A percentile compares a stretch with the other conserved stretches of the same genome.
phyloP scores from a whole-genome alignment of 177 flowering plant species.

The Vitis hybrid region DNA sequence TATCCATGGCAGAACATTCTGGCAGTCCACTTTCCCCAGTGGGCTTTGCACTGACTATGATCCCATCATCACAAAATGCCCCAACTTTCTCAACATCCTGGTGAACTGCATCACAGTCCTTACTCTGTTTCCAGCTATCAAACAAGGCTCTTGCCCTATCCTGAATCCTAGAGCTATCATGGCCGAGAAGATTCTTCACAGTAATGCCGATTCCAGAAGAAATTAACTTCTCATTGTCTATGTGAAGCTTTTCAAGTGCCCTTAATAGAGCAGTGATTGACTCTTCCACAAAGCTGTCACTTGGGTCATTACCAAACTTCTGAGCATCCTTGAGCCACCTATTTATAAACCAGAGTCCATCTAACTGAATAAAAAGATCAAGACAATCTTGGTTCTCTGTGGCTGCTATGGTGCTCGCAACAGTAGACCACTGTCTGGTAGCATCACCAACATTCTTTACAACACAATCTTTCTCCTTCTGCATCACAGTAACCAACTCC shows the following conservation, averaged over 20 bases:
- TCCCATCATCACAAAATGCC: slow-evolving; percentile 12
- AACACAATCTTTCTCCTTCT: slow-evolving; percentile 47
- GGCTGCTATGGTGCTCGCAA: slow-evolving; percentile 72
- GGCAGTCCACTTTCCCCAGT: slow-evolving; percentile 22
- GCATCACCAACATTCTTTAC: slow-evolving; percentile 63
- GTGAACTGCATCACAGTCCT: slow-evolving; percentile 15
- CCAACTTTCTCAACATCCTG: slow-evolving; percentile 24
- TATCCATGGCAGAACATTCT: slow-evolving; percentile 21
- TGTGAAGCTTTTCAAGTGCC: slow-evolving; percentile 65
- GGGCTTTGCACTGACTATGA: slow-evolving; percentile 2
- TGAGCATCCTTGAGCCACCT: slow-evolving; percentile 79
- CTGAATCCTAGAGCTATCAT: slow-evolving; percentile 49
- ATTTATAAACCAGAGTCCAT: slow-evolving; percentile 60
- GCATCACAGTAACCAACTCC: slow-evolving; percentile 70
- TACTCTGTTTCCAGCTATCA: slow-evolving; percentile 50
- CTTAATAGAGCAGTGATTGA: slow-evolving; percentile 48
- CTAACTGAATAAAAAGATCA: slow-evolving; percentile 67
- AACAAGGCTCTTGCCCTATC: slow-evolving; percentile 53
- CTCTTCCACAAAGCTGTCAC: slow-evolving; percentile 55
- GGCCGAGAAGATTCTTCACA: slow-evolving; percentile 48
- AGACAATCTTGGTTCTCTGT: slow-evolving; percentile 78
- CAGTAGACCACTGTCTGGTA: slow-evolving; percentile 80
- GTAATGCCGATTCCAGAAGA: slow-evolving; percentile 55
- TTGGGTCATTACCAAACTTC: slow-evolving; percentile 29
- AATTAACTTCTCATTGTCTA: slow-evolving; percentile 37